Conservation (phyloP, 352 stramenopile species). For the Pythium plurisporium region DNA sequence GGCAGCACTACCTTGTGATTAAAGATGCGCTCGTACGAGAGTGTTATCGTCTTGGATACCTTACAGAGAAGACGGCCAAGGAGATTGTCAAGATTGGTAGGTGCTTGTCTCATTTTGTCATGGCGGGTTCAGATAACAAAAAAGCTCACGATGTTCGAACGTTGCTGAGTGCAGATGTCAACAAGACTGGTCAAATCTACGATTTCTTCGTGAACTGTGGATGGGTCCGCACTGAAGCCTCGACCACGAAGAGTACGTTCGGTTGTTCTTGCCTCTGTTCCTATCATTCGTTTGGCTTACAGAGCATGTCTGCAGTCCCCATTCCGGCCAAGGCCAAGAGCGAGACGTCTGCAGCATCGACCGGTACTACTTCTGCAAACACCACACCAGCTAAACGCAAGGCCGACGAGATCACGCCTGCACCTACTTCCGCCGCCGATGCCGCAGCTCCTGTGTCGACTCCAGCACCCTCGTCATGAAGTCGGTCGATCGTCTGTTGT, state of each 20-base stretch:
- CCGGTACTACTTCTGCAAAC: background rate
- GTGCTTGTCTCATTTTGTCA: no score
- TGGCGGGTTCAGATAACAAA: no score
- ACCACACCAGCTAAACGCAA: slow-evolving; percentile 49
- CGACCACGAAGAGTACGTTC: slow-evolving; percentile 46
- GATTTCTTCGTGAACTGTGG: slow-evolving; percentile 89
- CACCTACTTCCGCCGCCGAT: no score
- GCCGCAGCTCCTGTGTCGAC: background rate
- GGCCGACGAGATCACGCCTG: slow-evolving; percentile 37
- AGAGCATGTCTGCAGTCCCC: slow-evolving; percentile 5
- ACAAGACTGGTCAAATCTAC: slow-evolving; percentile 83
- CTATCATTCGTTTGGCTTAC: background rate
- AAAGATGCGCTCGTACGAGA: slow-evolving; percentile 93
- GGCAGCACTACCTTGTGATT: slow-evolving; percentile 91
- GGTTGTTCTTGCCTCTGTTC: background rate
- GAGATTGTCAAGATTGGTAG: slow-evolving; percentile 90
- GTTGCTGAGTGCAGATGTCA: no score
- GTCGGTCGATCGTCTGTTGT: background rate
- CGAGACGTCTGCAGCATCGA: background rate
- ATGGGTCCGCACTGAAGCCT: slow-evolving; percentile 71
- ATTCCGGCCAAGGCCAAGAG: slow-evolving; percentile 12
- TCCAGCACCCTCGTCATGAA: slow-evolving; percentile 8
- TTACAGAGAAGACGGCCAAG: slow-evolving; percentile 72
- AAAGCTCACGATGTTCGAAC: no score
- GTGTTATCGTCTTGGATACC: slow-evolving; percentile 69